These are phyloP conservation scores for Puccinia triticina DNA, from an alignment of 1,284 basidiomycete genomes.

Conservation along the genomic window DNA sequence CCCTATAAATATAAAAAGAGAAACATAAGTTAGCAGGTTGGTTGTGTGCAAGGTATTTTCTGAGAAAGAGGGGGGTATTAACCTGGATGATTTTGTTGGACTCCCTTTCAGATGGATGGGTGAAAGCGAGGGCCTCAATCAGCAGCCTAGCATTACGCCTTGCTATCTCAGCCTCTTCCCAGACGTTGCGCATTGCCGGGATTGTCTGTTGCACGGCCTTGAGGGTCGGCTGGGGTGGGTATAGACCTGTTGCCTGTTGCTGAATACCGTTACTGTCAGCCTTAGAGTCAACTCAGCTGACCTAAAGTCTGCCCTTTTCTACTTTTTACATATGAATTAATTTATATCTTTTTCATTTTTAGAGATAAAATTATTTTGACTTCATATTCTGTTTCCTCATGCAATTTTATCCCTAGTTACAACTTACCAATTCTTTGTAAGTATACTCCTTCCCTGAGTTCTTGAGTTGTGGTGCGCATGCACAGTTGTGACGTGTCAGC, in stretches of 20 bases:
- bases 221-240: background rate
- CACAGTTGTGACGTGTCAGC: too few species aligned
- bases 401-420: too few species aligned
- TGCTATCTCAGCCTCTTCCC: slow-evolving; percentile 76
- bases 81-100: slow-evolving; percentile 69
- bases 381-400: too few species aligned
- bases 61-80: slow-evolving; percentile 15
- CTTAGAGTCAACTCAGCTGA: too few species aligned
- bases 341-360: too few species aligned
- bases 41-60: background rate
- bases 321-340: too few species aligned
- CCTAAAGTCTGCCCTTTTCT: too few species aligned
- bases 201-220: slow-evolving; percentile 59
- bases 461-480: too few species aligned
- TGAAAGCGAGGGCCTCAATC: slow-evolving; percentile 68
- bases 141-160: slow-evolving; percentile 71
- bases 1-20: slow-evolving; percentile 64
- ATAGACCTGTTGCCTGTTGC: background rate
- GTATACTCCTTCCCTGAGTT: too few species aligned
- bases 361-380: too few species aligned
- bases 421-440: too few species aligned
- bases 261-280: too few species aligned
- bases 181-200: slow-evolving; percentile 74
- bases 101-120: slow-evolving; percentile 70
- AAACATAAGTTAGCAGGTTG: background rate